Evolutionary conservation across 2,329 filamentous ascomycete genomes (phyloP).

Genomic region (Malbranchea cinnamomea): DNA sequence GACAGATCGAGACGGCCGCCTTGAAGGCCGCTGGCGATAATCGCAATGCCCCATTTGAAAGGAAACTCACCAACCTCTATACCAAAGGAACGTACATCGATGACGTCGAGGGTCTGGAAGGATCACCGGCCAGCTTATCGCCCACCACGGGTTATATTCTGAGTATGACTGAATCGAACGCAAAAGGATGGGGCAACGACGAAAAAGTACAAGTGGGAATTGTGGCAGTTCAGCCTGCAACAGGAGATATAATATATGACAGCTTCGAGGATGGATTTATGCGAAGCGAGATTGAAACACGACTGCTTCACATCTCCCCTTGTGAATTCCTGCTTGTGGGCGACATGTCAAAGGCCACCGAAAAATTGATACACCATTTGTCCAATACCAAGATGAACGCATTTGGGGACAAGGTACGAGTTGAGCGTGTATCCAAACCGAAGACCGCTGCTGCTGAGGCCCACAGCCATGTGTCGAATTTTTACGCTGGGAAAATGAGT

Average conservation of each 20-base stretch:
- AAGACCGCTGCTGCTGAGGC: conserved; percentile 75
- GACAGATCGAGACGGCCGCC: conserved; percentile 88
- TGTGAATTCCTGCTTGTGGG: conserved; percentile 92
- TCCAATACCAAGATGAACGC: conserved; percentile 82
- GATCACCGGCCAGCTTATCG: conserved; percentile 38
- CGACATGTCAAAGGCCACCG: conserved; percentile 73
- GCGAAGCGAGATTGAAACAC: conserved; percentile 87
- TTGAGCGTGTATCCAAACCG: conserved; percentile 61
- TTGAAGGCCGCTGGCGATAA: conserved; percentile 93
- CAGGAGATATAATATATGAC: conserved; percentile 91
- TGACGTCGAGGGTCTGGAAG: conserved; percentile 67
- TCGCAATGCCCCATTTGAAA: conserved; percentile 76
- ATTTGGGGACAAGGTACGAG: conserved; percentile 76
- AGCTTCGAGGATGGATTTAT: conserved; percentile 96
- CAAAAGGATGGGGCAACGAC: conserved; percentile 69
- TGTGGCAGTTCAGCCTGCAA: conserved; percentile 86
- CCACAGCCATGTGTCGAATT: conserved; percentile 77
- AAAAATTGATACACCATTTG: conserved; percentile 81
- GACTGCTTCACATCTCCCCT: conserved; percentile 86
- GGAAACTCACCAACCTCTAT: conserved; percentile 90
- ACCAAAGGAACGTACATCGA: conserved; percentile 97
- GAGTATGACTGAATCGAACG: conserved; percentile 73
- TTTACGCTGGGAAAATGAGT: conserved; percentile 79
- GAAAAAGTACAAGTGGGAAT: conserved; percentile 88
- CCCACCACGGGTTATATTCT: conserved; percentile 71